Percentiles rank a stretch among this genome's conserved stretches.
phyloP scores from a whole-genome alignment of 148 eudicot species.

The Vaccinium macrocarpon region DNA sequence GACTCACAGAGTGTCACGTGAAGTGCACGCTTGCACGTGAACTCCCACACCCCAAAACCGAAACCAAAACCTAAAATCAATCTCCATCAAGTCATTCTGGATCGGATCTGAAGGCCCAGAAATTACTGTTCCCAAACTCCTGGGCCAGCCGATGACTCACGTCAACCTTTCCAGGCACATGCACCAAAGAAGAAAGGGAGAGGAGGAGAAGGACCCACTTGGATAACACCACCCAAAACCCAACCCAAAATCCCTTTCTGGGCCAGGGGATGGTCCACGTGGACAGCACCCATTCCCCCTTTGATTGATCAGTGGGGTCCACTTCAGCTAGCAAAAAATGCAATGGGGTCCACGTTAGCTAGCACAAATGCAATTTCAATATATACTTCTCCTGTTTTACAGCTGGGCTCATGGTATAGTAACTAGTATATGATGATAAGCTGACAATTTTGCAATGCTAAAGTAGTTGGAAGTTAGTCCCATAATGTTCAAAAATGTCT shows the following conservation, averaged over 20 bases:
- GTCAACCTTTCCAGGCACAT: background rate
- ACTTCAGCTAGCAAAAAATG: too few species aligned
- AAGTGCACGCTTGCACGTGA: conserved; percentile 12
- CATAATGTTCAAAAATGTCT: too few species aligned
- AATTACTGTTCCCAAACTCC: background rate
- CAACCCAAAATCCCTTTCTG: conserved; percentile 26
- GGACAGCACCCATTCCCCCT: conserved; percentile 26
- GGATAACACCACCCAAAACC: background rate
- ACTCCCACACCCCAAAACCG: background rate
- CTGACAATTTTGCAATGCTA: too few species aligned
- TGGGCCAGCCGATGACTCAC: background rate
- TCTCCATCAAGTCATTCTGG: background rate
- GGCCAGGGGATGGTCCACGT: conserved; percentile 34
- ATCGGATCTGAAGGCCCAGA: background rate
- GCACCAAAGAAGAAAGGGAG: background rate
- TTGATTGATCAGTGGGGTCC: background rate
- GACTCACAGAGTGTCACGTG: conserved; percentile 11
- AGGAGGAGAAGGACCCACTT: conserved; percentile 5
- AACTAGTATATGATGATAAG: too few species aligned
- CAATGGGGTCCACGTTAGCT: background rate
- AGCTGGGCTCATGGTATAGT: too few species aligned
- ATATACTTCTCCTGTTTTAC: too few species aligned
- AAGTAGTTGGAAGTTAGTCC: too few species aligned
- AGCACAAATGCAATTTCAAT: too few species aligned
- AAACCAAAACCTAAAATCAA: background rate